Base-by-base conservation (phyloP, 306 rosid species). In the Inga oerstediana region DNA sequence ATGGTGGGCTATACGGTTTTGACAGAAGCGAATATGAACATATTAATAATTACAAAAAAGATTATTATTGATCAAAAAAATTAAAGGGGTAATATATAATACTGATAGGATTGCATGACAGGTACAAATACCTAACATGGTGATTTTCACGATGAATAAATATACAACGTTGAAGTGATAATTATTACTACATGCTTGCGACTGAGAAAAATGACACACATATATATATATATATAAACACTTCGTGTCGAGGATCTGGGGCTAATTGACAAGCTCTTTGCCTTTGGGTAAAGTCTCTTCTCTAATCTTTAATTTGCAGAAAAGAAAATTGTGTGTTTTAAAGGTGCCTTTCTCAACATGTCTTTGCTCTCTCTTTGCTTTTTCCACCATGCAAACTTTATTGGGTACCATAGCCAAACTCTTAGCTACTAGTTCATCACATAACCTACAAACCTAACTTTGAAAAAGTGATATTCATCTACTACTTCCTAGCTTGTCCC, bases 221-320 rank as follows among this genome's bases (percentile, higher is more conserved):
- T 16, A 68, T 0, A 34, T 0, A 34, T 37, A 37, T 35, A 37
- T 39, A 39, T 39, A 39, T 39, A 6, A 37, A 17, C 19, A 37
- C 81, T 82, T 16, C 58, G 80, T 92, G 98, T 94, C 90, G 92
- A 94, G 86, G 51, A 86, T 72, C 80, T 30, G 72, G 73, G 88
- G 78, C 97, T 85, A 90, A 87, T 85, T 89, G 94, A 87, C 93
- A 89, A 85, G 52, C 77, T 82, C 86, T 75, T 73, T 20, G 30
- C 64, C 64, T 58, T 80, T 78, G 44, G 82, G 52, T 56, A 64
- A 74, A 66, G 82, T 73, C 71, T 80, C 30, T 58, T 58, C 22
- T 17, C 58, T 19, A 54, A 58, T 85, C 82, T 68, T 64, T 80
- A 39, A 48, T 85, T 84, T 87, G 73, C 84, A 85, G 73, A 41